Evolutionary conservation across 2,329 filamentous ascomycete species (phyloP).

Genomic region (Botrytis cinerea): DNA sequence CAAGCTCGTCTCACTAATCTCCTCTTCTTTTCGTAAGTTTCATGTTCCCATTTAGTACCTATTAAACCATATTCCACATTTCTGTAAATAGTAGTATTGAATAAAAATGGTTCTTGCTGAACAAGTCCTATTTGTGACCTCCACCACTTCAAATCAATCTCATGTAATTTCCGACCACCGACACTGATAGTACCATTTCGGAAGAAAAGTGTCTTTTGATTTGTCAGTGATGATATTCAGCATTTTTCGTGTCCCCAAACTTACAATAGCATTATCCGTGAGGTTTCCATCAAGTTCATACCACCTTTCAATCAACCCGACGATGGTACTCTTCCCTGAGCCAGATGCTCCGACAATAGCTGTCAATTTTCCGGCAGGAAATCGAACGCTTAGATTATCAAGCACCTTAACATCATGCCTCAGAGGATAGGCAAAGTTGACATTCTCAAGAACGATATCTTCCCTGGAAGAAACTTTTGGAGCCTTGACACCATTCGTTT

Average conservation of each 20-base stretch:
- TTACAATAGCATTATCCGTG: constrained; percentile 39
- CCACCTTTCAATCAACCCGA: constrained; percentile 71
- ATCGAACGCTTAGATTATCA: constrained; percentile 57
- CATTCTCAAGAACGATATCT: constrained; percentile 62
- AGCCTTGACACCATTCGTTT: constrained; percentile 46
- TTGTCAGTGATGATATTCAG: neutral
- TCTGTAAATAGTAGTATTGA: constrained; percentile 50
- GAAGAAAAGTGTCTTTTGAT: constrained; percentile 33
- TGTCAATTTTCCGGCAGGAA: constrained; percentile 66
- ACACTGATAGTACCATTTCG: constrained; percentile 32
- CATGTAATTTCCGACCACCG: constrained; percentile 29
- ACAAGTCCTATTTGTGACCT: constrained; percentile 53
- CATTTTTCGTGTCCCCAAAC: neutral
- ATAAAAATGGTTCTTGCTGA: constrained; percentile 56
- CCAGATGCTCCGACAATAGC: constrained; percentile 75
- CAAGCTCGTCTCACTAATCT: constrained; percentile 48
- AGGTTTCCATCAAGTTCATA: constrained; percentile 56
- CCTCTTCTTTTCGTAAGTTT: constrained; percentile 26
- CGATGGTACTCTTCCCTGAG: constrained; percentile 73
- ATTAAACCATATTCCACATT: constrained; percentile 33
- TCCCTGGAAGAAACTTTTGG: constrained; percentile 52
- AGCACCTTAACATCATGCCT: constrained; percentile 65
- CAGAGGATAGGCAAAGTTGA: constrained; percentile 74
- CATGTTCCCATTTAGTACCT: constrained; percentile 31
- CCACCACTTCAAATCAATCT: constrained; percentile 42